phyloP scores from a whole-genome alignment of 148 eudicot genomes.

The Silene uniflora region DNA sequence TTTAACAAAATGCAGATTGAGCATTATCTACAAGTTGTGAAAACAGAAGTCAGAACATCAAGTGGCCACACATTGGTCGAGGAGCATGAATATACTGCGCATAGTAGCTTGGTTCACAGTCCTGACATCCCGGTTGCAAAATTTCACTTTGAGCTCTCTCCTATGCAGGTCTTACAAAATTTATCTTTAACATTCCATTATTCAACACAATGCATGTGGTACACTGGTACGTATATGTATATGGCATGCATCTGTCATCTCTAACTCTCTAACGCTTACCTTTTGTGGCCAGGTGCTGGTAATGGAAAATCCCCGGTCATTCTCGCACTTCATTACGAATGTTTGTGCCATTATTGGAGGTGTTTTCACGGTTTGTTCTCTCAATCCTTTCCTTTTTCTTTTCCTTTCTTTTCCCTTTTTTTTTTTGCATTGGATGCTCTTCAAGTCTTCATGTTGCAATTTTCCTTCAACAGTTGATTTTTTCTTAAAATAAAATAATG shows the following conservation, averaged over 20 bases:
- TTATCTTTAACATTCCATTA: background rate
- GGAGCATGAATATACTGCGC: slow-evolving; percentile 94
- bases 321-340: slow-evolving; percentile 85
- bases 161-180: slow-evolving; percentile 73
- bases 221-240: background rate
- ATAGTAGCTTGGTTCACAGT: slow-evolving; percentile 81
- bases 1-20: slow-evolving; percentile 61
- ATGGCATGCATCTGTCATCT: slow-evolving; percentile 1
- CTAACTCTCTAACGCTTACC: slow-evolving; percentile 9
- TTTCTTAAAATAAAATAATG: no score
- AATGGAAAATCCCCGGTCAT: slow-evolving; percentile 66
- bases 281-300: slow-evolving; percentile 54
- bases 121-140: slow-evolving; percentile 61
- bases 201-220: background rate
- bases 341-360: slow-evolving; percentile 96
- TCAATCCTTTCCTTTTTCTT: background rate
- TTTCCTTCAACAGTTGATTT: background rate
- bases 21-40: slow-evolving; percentile 93
- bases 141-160: slow-evolving; percentile 81
- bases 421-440: background rate
- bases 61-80: slow-evolving; percentile 48
- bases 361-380: slow-evolving; percentile 77
- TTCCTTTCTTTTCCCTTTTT: background rate
- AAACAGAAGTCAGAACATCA: slow-evolving; percentile 68
- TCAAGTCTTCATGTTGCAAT: background rate